These are phyloP conservation scores for Fagus crenata DNA, from an alignment of 306 rosid genomes.

Conservation along the genomic window DNA sequence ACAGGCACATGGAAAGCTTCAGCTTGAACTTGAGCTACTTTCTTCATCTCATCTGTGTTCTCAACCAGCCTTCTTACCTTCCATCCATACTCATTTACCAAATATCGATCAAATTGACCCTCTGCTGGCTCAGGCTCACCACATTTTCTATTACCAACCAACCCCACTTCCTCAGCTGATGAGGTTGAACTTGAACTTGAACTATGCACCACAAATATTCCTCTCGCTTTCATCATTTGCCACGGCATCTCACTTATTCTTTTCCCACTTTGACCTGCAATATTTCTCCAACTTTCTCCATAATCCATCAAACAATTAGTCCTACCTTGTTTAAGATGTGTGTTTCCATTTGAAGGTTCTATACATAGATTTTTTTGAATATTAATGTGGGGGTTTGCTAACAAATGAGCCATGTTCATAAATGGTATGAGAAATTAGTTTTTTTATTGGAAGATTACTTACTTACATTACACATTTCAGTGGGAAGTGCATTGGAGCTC, in stretches of 20 bases:
- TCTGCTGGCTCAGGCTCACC: neutral
- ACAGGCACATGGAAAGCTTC: slow-evolving; percentile 76
- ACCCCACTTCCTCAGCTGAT: slow-evolving; percentile 33
- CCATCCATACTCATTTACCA: slow-evolving; percentile 73
- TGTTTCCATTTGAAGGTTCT: slow-evolving; percentile 26
- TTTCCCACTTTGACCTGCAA: slow-evolving; percentile 19
- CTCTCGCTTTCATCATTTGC: neutral
- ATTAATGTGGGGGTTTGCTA: slow-evolving; percentile 38
- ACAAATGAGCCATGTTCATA: slow-evolving; percentile 47
- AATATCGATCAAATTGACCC: slow-evolving; percentile 30
- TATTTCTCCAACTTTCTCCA: neutral
- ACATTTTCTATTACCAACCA: slow-evolving; percentile 12
- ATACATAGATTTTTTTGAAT: slow-evolving; percentile 31
- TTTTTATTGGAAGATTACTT: too few species aligned
- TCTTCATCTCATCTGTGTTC: slow-evolving; percentile 59
- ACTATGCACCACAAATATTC: slow-evolving; percentile 27
- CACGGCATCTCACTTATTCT: neutral
- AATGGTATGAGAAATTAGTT: too few species aligned
- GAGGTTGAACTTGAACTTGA: slow-evolving; percentile 37
- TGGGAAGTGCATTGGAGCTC: too few species aligned
- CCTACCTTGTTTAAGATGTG: slow-evolving; percentile 3
- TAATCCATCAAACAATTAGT: slow-evolving; percentile 1
- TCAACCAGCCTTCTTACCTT: slow-evolving; percentile 57
- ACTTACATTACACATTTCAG: too few species aligned
- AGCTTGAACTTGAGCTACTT: slow-evolving; percentile 69